phyloP scores from a whole-genome alignment of 768 basidiomycete species.

The Boletus reticulatus region DNA sequence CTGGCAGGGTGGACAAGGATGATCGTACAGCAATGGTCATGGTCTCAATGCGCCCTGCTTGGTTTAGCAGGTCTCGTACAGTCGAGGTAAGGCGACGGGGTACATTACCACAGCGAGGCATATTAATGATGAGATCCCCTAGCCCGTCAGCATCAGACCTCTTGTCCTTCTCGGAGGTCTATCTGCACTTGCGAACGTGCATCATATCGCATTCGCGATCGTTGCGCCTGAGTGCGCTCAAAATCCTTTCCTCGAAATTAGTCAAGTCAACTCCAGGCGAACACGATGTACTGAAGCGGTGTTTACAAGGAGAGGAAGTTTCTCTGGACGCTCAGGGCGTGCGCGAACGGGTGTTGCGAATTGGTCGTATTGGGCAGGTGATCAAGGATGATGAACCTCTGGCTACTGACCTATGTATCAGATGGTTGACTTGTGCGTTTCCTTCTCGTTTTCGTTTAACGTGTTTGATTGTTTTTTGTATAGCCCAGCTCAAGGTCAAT shows the following conservation, averaged over 20 bases:
- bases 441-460: neutral
- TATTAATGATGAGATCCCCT: neutral
- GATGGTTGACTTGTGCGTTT: conserved; percentile 71
- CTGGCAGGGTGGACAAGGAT: conserved; percentile 46
- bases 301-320: conserved; percentile 79
- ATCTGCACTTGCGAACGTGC: conserved; percentile 48
- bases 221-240: conserved; percentile 63
- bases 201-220: conserved; percentile 72
- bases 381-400: conserved; percentile 49
- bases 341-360: conserved; percentile 78
- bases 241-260: conserved; percentile 55
- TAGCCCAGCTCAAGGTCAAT: conserved; percentile 92
- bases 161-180: conserved; percentile 48
- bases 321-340: conserved; percentile 76
- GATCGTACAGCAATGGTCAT: conserved; percentile 51
- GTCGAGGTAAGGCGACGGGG: conserved; percentile 38
- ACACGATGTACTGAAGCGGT: conserved; percentile 57
- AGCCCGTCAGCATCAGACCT: conserved; percentile 21
- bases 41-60: conserved; percentile 53
- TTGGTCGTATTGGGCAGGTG: conserved; percentile 66
- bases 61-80: conserved; percentile 50
- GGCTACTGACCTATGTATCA: conserved; percentile 59
- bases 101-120: neutral
- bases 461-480: neutral
- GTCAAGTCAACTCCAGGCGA: conserved; percentile 43